A percentile compares a stretch with the other conserved stretches of the same genome.
phyloP scores from a whole-genome alignment of 192 early-diverging fungal species.

The Coemansia sp. region DNA sequence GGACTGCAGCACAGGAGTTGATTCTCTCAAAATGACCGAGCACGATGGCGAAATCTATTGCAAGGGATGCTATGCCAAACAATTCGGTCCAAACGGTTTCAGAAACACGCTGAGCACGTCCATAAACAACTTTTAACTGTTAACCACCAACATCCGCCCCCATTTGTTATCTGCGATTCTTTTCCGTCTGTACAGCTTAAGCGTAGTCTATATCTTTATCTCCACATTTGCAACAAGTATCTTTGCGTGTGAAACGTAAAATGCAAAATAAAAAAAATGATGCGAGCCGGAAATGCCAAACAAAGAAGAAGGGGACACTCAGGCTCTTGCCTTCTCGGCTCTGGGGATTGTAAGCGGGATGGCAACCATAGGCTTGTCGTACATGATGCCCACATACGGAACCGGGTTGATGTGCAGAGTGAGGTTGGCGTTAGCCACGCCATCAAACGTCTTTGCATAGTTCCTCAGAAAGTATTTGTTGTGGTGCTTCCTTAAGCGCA shows the following conservation, averaged over 20 bases:
- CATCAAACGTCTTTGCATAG: slow-evolving; percentile 38
- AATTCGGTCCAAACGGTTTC: slow-evolving; percentile 53
- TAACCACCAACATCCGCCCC: background rate
- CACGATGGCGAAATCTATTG: slow-evolving; percentile 54
- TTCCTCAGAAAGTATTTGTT: slow-evolving; percentile 53
- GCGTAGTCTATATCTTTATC: background rate
- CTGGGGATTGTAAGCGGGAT: slow-evolving; percentile 38
- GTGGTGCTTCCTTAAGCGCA: slow-evolving; percentile 46
- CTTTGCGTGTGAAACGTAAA: background rate
- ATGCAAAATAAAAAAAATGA: background rate
- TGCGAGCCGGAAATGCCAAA: background rate
- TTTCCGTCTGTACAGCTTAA: background rate
- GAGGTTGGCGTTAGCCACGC: slow-evolving; percentile 39
- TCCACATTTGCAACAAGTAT: background rate
- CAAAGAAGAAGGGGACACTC: background rate
- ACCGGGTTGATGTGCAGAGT: slow-evolving; percentile 51
- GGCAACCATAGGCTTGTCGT: slow-evolving; percentile 39
- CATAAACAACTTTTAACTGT: slow-evolving; percentile 32
- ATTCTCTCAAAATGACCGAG: slow-evolving; percentile 49
- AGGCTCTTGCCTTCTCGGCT: background rate
- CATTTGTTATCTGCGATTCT: background rate
- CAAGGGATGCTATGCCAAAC: slow-evolving; percentile 48
- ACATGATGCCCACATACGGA: slow-evolving; percentile 54
- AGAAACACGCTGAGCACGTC: slow-evolving; percentile 30
- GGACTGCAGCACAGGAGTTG: slow-evolving; percentile 33